These are phyloP conservation scores for Alternaria gansuensis DNA, from an alignment of 2,329 filamentous ascomycete species.

Conservation along the genomic window DNA sequence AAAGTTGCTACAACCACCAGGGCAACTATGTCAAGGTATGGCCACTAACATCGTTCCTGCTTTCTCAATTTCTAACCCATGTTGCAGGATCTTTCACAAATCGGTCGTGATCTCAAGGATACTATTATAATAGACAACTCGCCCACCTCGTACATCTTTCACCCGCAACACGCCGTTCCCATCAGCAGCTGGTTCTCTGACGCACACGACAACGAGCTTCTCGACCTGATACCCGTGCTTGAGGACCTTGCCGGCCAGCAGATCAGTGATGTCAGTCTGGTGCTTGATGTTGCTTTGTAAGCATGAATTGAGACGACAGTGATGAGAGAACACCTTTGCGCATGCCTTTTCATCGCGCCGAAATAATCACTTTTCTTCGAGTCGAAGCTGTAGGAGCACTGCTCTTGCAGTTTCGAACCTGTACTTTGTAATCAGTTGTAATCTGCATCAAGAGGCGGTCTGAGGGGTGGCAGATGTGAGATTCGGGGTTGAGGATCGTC, in stretches of 20 bases:
- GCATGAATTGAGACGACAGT: conserved; percentile 27
- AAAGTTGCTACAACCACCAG: conserved; percentile 99
- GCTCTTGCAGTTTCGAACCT: conserved; percentile 24
- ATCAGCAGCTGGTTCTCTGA: conserved; percentile 99
- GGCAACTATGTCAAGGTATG: conserved; percentile 93
- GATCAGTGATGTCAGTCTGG: conserved; percentile 94
- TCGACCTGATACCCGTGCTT: conserved; percentile 96
- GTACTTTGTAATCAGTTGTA: conserved; percentile 54
- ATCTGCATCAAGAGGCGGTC: conserved; percentile 46
- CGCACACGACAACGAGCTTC: conserved; percentile 96
- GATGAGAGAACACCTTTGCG: conserved; percentile 38
- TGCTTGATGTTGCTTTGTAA: conserved; percentile 85
- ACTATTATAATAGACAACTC: conserved; percentile 99
- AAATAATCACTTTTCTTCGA: conserved; percentile 33
- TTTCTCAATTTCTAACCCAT: conserved; percentile 1
- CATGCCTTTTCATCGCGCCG: conserved; percentile 36
- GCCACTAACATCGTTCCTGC: conserved; percentile 1
- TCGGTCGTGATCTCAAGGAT: conserved; percentile 92
- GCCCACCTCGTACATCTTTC: conserved; percentile 98
- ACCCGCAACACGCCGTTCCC: conserved; percentile 96
- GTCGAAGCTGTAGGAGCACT: conserved; percentile 13
- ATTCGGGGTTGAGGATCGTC: conserved; percentile 6
- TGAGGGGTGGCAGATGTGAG: conserved; percentile 16
- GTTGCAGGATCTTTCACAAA: conserved; percentile 83
- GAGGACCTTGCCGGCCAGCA: conserved; percentile 91